Evolutionary conservation across 495 filamentous ascomycete genomes (phyloP).

Genomic region (Monascus purpureus): DNA sequence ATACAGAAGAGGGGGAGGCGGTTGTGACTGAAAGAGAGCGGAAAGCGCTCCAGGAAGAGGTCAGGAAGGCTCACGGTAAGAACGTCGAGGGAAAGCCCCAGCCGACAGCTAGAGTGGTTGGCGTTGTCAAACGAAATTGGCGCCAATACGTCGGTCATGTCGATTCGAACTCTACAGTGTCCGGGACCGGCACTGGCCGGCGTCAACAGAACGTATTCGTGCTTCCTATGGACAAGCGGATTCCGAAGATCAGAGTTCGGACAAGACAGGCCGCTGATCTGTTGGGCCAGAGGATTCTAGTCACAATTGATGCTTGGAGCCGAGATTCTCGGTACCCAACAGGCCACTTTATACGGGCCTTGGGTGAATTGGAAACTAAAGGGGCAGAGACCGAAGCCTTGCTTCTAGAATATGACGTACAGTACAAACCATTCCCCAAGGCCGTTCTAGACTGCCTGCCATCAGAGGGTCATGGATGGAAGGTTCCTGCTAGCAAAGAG

Average conservation of each 20-base stretch:
- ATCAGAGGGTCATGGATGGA: conserved; percentile 86
- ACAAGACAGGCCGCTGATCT: conserved; percentile 82
- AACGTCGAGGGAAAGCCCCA: conserved; percentile 65
- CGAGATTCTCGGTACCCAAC: conserved; percentile 80
- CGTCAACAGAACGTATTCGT: conserved; percentile 88
- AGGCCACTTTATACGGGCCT: conserved; percentile 84
- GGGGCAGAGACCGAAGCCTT: conserved; percentile 92
- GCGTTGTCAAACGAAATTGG: conserved; percentile 90
- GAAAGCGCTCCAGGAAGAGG: conserved; percentile 76
- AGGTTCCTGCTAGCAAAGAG: conserved; percentile 58
- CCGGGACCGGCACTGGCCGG: conserved; percentile 53
- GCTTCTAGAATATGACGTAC: conserved; percentile 88
- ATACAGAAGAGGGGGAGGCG: conserved; percentile 59
- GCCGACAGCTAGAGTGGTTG: conserved; percentile 86
- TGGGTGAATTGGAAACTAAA: conserved; percentile 90
- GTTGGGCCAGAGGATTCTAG: conserved; percentile 82
- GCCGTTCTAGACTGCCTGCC: conserved; percentile 88
- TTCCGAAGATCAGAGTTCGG: conserved; percentile 87
- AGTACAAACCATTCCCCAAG: conserved; percentile 95
- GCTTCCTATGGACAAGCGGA: conserved; percentile 91
- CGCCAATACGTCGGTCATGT: conserved; percentile 94
- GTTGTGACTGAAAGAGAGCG: conserved; percentile 76
- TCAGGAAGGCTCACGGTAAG: conserved; percentile 70
- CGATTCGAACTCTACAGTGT: conserved; percentile 69
- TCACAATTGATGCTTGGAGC: conserved; percentile 92